A percentile compares a stretch with the other conserved stretches of the same genome.
phyloP scores from a whole-genome alignment of 2,329 filamentous ascomycete species.

The Beauveria australis region DNA sequence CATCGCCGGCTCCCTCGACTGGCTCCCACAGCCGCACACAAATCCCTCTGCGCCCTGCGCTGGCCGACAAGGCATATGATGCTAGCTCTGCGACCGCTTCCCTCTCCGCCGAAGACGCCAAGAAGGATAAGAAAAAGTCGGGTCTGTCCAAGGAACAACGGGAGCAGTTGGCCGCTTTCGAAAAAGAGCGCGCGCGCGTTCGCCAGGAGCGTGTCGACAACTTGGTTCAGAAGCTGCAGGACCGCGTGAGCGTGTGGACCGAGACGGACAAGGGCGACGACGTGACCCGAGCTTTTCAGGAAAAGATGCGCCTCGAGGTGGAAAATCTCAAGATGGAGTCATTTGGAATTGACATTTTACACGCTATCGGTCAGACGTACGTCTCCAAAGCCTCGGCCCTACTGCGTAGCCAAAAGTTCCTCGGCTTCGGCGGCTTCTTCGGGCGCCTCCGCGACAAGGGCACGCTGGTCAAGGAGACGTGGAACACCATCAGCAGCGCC shows the following conservation, averaged over 20 bases:
- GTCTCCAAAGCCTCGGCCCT: conserved; percentile 78
- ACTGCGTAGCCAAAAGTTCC: conserved; percentile 91
- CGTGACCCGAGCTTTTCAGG: conserved; percentile 82
- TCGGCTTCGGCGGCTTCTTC: conserved; percentile 94
- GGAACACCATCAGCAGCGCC: conserved; percentile 92
- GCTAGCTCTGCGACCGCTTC: conserved; percentile 59
- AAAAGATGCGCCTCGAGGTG: conserved; percentile 89
- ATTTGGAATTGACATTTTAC: conserved; percentile 91
- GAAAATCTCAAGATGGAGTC: conserved; percentile 99
- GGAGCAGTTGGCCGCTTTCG: conserved; percentile 82
- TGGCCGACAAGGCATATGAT: conserved; percentile 77
- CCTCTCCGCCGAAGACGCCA: conserved; percentile 48
- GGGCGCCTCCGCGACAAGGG: conserved; percentile 93
- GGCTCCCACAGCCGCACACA: conserved; percentile 36
- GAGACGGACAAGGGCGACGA: conserved; percentile 87
- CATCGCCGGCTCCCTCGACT: conserved; percentile 35
- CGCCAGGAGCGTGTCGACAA: conserved; percentile 86
- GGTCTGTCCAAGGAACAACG: conserved; percentile 85
- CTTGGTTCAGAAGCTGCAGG: conserved; percentile 74
- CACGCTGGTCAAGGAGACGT: conserved; percentile 93
- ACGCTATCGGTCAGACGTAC: conserved; percentile 90
- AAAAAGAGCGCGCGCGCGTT: conserved; percentile 73
- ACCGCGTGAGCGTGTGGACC: conserved; percentile 90
- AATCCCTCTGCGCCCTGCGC: conserved; percentile 72
- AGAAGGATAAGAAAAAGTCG: conserved; percentile 74